Percentiles rank a stretch among this genome's conserved stretches.
phyloP scores from a whole-genome alignment of 2,329 filamentous ascomycete species.

The Colletotrichum sp. region DNA sequence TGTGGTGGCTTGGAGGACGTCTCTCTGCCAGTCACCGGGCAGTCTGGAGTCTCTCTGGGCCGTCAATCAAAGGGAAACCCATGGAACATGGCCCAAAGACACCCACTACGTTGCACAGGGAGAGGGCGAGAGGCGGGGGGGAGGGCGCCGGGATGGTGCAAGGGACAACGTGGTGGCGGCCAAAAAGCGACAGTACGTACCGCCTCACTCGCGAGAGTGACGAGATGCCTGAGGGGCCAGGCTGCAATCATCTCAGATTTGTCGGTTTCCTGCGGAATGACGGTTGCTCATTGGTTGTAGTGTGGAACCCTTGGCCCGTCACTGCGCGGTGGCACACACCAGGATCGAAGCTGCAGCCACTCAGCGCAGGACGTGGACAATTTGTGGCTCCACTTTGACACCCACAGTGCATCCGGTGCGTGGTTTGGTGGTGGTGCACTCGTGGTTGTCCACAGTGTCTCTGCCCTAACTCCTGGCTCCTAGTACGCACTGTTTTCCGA shows the following conservation, averaged over 20 bases:
- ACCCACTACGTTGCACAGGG: not conserved
- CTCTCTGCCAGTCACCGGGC: not conserved
- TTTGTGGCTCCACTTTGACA: not conserved
- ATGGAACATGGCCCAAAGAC: not conserved
- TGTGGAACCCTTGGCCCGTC: not conserved
- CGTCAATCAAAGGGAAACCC: not conserved
- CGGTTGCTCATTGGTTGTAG: not conserved
- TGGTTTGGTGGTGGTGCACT: not conserved
- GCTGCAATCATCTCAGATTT: not conserved
- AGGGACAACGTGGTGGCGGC: constrained; percentile 7
- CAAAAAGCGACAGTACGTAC: not conserved
- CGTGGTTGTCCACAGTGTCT: not conserved
- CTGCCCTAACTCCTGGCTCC: not conserved
- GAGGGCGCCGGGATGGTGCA: not conserved
- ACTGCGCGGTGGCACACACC: not conserved
- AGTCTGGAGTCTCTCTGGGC: not conserved
- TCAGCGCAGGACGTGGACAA: not conserved
- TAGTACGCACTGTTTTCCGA: not conserved
- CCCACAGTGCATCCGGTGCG: not conserved
- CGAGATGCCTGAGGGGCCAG: not conserved
- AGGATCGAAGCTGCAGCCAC: not conserved
- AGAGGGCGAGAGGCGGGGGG: not conserved
- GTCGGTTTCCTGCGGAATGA: not conserved
- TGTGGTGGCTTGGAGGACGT: constrained; percentile 8
- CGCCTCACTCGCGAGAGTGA: not conserved